Conservation (phyloP, 73 alveolate genomes). For the Symbiodinium natans region DNA sequence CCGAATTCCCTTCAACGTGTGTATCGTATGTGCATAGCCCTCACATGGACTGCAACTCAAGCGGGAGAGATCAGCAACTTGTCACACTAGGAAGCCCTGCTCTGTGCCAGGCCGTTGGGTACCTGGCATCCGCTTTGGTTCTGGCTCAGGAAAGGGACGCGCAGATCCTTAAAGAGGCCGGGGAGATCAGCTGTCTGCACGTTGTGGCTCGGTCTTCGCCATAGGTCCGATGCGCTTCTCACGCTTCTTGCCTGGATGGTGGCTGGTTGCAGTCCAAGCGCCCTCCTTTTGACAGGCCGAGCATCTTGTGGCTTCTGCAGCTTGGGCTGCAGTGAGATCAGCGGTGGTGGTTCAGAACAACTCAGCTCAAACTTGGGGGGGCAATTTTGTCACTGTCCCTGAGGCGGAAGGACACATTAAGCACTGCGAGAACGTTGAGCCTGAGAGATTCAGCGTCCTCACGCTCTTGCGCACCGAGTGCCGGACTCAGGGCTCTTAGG, state of each 20-base stretch:
- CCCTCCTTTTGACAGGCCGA: not conserved
- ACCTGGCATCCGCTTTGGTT: conserved; percentile 74
- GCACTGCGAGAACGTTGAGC: conserved; percentile 47
- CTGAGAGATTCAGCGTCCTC: conserved; percentile 29
- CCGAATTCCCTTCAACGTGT: too few species aligned
- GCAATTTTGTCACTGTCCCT: not conserved
- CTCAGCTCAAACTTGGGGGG: not conserved
- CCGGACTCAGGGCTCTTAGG: not conserved
- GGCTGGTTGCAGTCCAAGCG: not conserved
- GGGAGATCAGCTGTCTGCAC: not conserved
- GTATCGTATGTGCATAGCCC: too few species aligned
- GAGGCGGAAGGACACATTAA: conserved; percentile 80
- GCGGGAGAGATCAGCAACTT: too few species aligned
- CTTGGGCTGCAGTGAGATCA: not conserved
- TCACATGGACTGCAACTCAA: too few species aligned
- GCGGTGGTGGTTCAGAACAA: too few species aligned
- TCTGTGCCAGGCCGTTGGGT: conserved; percentile 60
- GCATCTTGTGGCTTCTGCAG: not conserved
- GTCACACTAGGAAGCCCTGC: too few species aligned
- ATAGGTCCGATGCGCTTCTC: too few species aligned
- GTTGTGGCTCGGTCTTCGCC: not conserved
- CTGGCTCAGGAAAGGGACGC: conserved; percentile 31
- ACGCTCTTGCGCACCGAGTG: conserved; percentile 48
- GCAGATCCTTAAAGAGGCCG: conserved; percentile 37
- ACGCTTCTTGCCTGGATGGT: too few species aligned